phyloP scores from a whole-genome alignment of 2,329 filamentous ascomycete species.

The Aspergillus latus region DNA sequence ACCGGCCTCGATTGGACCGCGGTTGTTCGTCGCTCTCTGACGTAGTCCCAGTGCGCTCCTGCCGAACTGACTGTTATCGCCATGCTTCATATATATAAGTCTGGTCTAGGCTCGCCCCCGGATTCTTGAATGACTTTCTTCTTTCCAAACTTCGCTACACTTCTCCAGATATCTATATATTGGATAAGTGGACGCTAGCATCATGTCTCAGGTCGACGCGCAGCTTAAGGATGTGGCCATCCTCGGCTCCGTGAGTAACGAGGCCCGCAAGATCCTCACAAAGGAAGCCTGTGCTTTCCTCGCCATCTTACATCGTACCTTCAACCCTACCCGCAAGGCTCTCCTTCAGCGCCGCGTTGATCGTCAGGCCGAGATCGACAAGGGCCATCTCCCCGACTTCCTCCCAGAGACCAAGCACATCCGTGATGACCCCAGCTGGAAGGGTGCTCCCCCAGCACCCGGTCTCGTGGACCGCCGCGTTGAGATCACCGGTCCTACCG shows the following conservation, averaged over 20 bases:
- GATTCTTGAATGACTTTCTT: conserved; percentile 5
- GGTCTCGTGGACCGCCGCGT: conserved; percentile 90
- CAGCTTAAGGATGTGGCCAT: conserved; percentile 87
- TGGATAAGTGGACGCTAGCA: conserved; percentile 3
- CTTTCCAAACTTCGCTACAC: neutral
- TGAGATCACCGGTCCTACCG: conserved; percentile 95
- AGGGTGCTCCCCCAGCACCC: conserved; percentile 83
- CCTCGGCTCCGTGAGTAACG: conserved; percentile 73
- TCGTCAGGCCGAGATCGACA: conserved; percentile 91
- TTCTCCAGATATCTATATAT: neutral
- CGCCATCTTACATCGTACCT: conserved; percentile 89
- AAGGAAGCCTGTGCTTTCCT: conserved; percentile 90
- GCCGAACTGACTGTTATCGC: conserved; percentile 10
- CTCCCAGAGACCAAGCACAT: conserved; percentile 94
- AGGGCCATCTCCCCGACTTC: conserved; percentile 86
- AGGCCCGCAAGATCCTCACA: conserved; percentile 86
- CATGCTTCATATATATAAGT: conserved; percentile 15
- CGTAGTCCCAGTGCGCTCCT: conserved; percentile 9
- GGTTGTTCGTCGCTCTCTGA: conserved; percentile 19
- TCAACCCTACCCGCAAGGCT: conserved; percentile 83
- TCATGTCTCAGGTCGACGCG: conserved; percentile 68
- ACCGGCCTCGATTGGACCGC: conserved; percentile 23
- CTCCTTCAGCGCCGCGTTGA: conserved; percentile 82
- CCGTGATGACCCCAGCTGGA: conserved; percentile 92
- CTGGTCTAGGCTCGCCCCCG: conserved; percentile 11